Evolutionary conservation across 176 grass and related monocot species (phyloP).

Genomic region (Alopecurus myosuroides): DNA sequence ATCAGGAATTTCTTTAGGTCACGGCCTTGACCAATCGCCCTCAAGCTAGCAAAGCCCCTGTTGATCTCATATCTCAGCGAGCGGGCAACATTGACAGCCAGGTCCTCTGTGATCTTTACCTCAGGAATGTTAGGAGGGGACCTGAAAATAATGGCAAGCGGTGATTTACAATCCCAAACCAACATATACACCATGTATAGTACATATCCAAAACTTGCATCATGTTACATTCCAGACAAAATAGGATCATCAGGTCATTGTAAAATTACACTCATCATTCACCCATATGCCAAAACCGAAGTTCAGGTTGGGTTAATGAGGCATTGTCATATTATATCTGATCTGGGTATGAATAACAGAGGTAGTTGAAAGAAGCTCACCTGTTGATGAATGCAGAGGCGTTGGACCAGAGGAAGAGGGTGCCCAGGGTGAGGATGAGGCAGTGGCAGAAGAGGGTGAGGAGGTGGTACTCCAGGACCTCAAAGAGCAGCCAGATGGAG

Average conservation of each 20-base stretch:
- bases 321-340: not conserved
- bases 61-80: conserved; percentile 82
- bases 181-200: not conserved
- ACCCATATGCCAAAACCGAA: no score
- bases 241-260: not conserved
- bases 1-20: conserved; percentile 89
- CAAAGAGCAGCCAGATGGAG: conserved; percentile 81
- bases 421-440: conserved; percentile 59
- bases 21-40: conserved; percentile 66
- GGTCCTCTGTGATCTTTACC: conserved; percentile 74
- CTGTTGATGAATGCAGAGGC: conserved; percentile 73
- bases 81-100: conserved; percentile 63
- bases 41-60: conserved; percentile 59
- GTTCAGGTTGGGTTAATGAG: no score
- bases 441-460: conserved; percentile 59
- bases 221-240: not conserved
- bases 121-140: conserved; percentile 76
- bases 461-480: conserved; percentile 81
- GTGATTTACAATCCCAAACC: not conserved
- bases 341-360: not conserved
- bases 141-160: conserved; percentile 34
- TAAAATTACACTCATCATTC: not conserved
- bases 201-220: not conserved
- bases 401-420: conserved; percentile 87
- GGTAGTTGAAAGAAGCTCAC: conserved; percentile 33